phyloP scores from a whole-genome alignment of 305 asterid species.

The Fraxinus greggii region DNA sequence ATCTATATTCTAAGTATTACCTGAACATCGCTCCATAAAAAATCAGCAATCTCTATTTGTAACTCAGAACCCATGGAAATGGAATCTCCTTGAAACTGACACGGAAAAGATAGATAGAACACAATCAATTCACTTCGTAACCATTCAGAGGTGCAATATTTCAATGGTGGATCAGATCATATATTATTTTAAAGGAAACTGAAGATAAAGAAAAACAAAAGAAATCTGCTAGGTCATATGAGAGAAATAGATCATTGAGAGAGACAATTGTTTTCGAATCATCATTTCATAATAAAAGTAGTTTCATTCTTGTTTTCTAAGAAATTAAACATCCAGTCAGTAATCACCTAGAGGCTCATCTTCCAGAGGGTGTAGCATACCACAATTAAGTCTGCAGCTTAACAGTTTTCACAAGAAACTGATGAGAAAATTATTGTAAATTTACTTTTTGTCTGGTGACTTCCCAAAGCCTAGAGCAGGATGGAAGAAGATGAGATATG shows the following conservation, averaged over 20 bases:
- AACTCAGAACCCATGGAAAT: constrained; percentile 85
- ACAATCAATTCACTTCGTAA: constrained; percentile 15
- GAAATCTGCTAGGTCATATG: neutral
- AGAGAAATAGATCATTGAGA: neutral
- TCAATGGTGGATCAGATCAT: neutral
- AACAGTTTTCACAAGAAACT: constrained; percentile 12
- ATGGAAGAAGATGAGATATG: constrained; percentile 85
- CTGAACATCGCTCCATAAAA: constrained; percentile 89
- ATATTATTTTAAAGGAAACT: neutral
- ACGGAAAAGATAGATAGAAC: constrained; percentile 27
- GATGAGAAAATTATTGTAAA: neutral
- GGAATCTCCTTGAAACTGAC: constrained; percentile 83
- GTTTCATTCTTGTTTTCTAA: neutral
- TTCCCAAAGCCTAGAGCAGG: constrained; percentile 99
- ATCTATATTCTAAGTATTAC: constrained; percentile 39
- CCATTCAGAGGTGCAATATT: constrained; percentile 2
- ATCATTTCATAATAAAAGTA: neutral
- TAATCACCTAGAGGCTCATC: neutral
- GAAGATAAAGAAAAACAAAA: neutral
- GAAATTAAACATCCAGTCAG: neutral
- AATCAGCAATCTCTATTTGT: constrained; percentile 87
- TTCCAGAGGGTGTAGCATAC: constrained; percentile 14
- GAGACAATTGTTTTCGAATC: neutral
- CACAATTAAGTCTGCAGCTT: constrained; percentile 16
- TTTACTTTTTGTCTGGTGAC: constrained; percentile 81